These are phyloP conservation scores for Elasticomyces elasticus DNA, from an alignment of 495 filamentous ascomycete genomes.

Conservation along the genomic window DNA sequence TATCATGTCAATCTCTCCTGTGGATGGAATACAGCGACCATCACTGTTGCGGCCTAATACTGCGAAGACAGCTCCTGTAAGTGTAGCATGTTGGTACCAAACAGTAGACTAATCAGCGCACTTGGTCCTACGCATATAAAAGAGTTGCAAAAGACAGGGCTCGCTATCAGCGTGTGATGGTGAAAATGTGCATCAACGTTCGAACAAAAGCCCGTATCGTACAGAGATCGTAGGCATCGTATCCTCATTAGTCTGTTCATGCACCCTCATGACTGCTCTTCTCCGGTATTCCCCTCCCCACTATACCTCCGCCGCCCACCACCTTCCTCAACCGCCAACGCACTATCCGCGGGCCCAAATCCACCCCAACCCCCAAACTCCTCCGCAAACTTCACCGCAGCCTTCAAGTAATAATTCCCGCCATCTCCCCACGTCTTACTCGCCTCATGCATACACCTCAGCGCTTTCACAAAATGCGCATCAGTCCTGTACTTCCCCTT, in stretches of 20 bases:
- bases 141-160: no score
- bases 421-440: slow-evolving; percentile 72
- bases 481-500: slow-evolving; percentile 56
- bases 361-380: slow-evolving; percentile 71
- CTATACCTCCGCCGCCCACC: slow-evolving; percentile 2
- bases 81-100: no score
- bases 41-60: no score
- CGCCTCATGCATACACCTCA: slow-evolving; percentile 64
- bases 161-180: no score
- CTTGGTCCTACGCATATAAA: no score
- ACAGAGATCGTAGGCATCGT: neutral
- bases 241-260: neutral
- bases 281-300: slow-evolving; percentile 1
- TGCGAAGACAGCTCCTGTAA: no score
- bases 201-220: no score
- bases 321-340: slow-evolving; percentile 11
- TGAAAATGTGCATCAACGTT: no score
- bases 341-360: slow-evolving; percentile 30
- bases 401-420: slow-evolving; percentile 62
- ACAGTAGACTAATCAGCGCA: no score
- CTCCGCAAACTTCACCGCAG: slow-evolving; percentile 67
- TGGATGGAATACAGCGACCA: no score
- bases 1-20: no score
- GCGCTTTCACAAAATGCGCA: slow-evolving; percentile 72
- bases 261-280: neutral